Conservation (phyloP, 257 asterid genomes). For the Solanum bulbocastanum region DNA sequence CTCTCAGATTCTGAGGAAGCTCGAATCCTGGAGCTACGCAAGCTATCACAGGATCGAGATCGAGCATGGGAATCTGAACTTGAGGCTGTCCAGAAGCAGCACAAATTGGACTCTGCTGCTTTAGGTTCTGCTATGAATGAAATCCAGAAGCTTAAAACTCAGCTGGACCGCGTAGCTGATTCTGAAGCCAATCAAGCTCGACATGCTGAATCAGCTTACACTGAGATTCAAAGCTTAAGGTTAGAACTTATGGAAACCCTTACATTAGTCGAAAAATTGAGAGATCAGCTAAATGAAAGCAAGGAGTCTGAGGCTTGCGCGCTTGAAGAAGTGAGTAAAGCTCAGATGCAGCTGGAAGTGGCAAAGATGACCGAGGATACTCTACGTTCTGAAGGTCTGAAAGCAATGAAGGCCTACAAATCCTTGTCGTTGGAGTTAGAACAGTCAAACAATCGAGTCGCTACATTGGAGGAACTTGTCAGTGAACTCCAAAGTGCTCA, state of each 20-base stretch:
- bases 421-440: slow-evolving; percentile 50
- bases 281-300: slow-evolving; percentile 44
- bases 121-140: slow-evolving; percentile 65
- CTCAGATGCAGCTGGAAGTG: slow-evolving; percentile 47
- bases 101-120: slow-evolving; percentile 58
- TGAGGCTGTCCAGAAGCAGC: slow-evolving; percentile 74
- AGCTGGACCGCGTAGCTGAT: slow-evolving; percentile 43
- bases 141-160: slow-evolving; percentile 63
- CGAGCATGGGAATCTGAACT: slow-evolving; percentile 78
- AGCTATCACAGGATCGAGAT: slow-evolving; percentile 80
- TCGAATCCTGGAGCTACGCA: slow-evolving; percentile 63
- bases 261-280: slow-evolving; percentile 46
- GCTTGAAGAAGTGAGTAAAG: slow-evolving; percentile 39
- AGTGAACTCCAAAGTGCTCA: slow-evolving; percentile 32
- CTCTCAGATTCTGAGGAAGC: slow-evolving; percentile 69
- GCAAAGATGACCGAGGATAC: slow-evolving; percentile 43
- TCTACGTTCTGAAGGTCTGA: slow-evolving; percentile 29
- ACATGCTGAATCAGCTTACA: slow-evolving; percentile 60
- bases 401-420: slow-evolving; percentile 24
- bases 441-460: slow-evolving; percentile 35
- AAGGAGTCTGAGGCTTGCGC: slow-evolving; percentile 56
- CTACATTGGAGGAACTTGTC: slow-evolving; percentile 47
- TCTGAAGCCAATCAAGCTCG: slow-evolving; percentile 63
- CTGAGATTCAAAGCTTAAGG: slow-evolving; percentile 50
- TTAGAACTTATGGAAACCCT: slow-evolving; percentile 50